Evolutionary conservation across 805 yeast species (phyloP).

Genomic region (Candida fluviatilis): DNA sequence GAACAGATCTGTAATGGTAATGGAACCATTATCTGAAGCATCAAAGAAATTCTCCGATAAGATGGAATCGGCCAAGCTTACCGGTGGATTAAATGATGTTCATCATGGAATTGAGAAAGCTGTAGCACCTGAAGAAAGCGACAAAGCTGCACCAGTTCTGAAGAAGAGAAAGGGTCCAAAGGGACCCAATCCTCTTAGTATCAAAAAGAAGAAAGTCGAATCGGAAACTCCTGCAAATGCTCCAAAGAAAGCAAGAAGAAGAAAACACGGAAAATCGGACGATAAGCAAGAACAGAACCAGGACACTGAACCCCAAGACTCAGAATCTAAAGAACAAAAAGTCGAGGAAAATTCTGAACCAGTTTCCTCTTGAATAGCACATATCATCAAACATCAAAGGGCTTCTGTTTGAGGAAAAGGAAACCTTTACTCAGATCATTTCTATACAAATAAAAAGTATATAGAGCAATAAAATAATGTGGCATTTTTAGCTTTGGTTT

Average conservation of each 20-base stretch:
- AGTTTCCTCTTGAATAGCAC: too few relatives aligned
- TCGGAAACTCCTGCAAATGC: slow-evolving; percentile 7
- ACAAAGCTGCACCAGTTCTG: slow-evolving; percentile 9
- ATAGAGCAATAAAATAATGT: too few relatives aligned
- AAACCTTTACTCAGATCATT: too few relatives aligned
- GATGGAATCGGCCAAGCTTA: slow-evolving; percentile 65
- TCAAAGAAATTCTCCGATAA: slow-evolving; percentile 39
- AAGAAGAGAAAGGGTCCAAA: slow-evolving; percentile 67
- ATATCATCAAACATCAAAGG: too few relatives aligned
- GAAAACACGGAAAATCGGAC: slow-evolving; percentile 15
- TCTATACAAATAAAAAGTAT: too few relatives aligned
- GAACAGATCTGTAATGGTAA: slow-evolving; percentile 87
- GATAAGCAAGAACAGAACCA: background rate
- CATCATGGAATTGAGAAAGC: slow-evolving; percentile 29
- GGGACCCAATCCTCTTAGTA: slow-evolving; percentile 87
- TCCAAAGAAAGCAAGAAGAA: slow-evolving; percentile 18
- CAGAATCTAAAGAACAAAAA: background rate
- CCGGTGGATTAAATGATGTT: slow-evolving; percentile 72
- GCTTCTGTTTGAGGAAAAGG: too few relatives aligned
- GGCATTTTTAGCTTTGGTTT: too few relatives aligned
- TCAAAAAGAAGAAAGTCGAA: slow-evolving; percentile 64
- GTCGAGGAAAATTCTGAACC: background rate
- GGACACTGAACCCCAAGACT: background rate
- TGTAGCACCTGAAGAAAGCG: slow-evolving; percentile 14
- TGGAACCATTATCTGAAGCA: slow-evolving; percentile 87